A percentile compares a stretch with the other conserved stretches of the same genome.
phyloP scores from a whole-genome alignment of 2,329 filamentous ascomycete species.

The Colletotrichum sp. region DNA sequence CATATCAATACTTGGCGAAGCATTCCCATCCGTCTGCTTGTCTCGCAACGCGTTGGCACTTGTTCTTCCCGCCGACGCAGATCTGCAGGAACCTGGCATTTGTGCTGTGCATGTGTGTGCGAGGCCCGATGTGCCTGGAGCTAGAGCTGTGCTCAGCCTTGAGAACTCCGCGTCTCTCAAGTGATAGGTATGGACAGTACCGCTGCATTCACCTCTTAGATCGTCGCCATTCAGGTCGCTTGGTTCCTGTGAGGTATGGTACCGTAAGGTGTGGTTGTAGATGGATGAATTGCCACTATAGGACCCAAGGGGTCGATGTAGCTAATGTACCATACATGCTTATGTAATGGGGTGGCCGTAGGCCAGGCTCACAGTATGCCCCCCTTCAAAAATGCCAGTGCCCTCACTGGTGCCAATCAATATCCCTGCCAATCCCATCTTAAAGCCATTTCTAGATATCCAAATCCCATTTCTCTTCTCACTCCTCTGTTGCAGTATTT shows the following conservation, averaged over 20 bases:
- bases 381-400: no score
- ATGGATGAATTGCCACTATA: no score
- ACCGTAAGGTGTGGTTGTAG: no score
- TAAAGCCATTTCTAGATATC: no score
- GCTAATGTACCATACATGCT: no score
- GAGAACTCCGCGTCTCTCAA: neutral
- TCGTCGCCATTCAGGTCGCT: neutral
- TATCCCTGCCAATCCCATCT: no score
- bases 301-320: no score
- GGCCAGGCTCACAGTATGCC: no score
- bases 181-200: neutral
- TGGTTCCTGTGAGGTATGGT: neutral
- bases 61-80: neutral
- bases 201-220: neutral
- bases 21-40: neutral
- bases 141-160: neutral
- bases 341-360: no score
- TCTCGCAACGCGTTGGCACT: neutral
- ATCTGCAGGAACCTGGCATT: neutral
- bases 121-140: neutral
- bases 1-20: neutral
- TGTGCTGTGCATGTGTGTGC: neutral
- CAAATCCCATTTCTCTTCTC: no score
- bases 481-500: no score
- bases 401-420: no score